Evolutionary conservation across 306 rosid genomes (phyloP).

Genomic region (Fagus crenata): DNA sequence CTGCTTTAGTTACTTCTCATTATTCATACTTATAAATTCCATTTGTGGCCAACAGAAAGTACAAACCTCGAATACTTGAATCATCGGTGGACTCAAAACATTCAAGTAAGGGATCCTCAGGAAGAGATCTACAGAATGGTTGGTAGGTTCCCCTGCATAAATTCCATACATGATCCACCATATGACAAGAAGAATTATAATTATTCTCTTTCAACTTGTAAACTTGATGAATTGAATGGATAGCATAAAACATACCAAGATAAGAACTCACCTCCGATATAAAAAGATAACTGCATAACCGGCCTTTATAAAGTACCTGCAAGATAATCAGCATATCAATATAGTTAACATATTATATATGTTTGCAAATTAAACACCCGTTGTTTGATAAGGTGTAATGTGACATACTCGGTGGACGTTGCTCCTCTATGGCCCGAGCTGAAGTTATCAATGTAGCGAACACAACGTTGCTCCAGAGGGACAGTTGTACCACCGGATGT

Average conservation of each 20-base stretch:
- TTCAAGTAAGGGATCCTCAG: constrained; percentile 86
- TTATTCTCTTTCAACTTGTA: neutral
- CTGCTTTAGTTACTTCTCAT: neutral
- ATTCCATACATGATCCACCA: constrained; percentile 22
- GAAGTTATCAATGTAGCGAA: constrained; percentile 88
- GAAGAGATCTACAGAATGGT: constrained; percentile 88
- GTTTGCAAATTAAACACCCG: neutral
- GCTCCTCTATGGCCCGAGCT: constrained; percentile 99
- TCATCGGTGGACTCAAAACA: constrained; percentile 57
- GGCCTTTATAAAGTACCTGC: constrained; percentile 83
- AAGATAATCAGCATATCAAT: constrained; percentile 26
- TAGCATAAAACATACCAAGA: neutral
- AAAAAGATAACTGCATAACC: constrained; percentile 93
- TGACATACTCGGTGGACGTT: constrained; percentile 83
- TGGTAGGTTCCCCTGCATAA: constrained; percentile 78
- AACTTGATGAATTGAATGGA: neutral
- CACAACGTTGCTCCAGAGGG: constrained; percentile 88
- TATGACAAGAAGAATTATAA: neutral
- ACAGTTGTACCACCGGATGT: constrained; percentile 98
- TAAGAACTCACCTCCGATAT: constrained; percentile 54
- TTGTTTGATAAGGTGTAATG: constrained; percentile 15
- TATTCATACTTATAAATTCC: neutral
- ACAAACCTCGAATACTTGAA: constrained; percentile 60
- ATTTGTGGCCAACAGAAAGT: neutral
- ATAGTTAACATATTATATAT: constrained; percentile 12